Percentiles rank a stretch among this genome's conserved stretches.
These are phyloP conservation scores for Coniferiporia sulphurascens DNA, from an alignment of 1,284 basidiomycete genomes.

Conservation along the genomic window DNA sequence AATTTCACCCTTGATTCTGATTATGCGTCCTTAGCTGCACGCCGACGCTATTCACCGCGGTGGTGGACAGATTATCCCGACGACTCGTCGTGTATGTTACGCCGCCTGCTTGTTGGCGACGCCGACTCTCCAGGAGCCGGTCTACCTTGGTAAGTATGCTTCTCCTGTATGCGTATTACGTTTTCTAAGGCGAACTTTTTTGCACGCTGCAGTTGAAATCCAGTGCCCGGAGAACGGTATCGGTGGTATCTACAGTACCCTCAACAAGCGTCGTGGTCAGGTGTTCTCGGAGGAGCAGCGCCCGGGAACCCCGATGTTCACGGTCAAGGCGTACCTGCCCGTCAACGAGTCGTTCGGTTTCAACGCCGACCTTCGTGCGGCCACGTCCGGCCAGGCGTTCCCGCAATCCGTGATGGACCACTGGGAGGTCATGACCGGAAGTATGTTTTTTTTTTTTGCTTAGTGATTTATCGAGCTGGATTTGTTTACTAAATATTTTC, in stretches of 20 bases:
- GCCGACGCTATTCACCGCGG: conserved; percentile 99
- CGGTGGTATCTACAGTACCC: conserved; percentile 93
- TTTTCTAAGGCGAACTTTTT: conserved; percentile 2
- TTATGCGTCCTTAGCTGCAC: conserved; percentile 61
- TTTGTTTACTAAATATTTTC: conserved; percentile 12
- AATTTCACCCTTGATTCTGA: conserved; percentile 9
- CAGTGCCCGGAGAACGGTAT: conserved; percentile 98
- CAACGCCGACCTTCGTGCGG: conserved; percentile 92
- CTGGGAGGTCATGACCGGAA: conserved; percentile 82
- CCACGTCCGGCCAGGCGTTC: conserved; percentile 97
- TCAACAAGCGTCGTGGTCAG: conserved; percentile 99
- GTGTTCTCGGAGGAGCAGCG: conserved; percentile 98
- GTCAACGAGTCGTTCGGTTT: conserved; percentile 99
- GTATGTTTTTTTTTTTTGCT: conserved; percentile 41
- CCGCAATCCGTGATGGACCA: conserved; percentile 95
- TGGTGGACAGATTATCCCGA: conserved; percentile 97
- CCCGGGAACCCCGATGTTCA: conserved; percentile 98
- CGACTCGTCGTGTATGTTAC: conserved; percentile 93
- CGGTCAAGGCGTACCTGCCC: conserved; percentile 97
- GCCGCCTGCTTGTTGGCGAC: conserved; percentile 91
- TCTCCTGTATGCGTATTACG: not conserved
- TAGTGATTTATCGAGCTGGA: not conserved
- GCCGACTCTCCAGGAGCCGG: conserved; percentile 93
- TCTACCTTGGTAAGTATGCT: conserved; percentile 83
- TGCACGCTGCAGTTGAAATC: conserved; percentile 70